These are phyloP conservation scores for Chenopodium berlandieri DNA, from an alignment of 148 eudicot genomes.

Conservation along the genomic window DNA sequence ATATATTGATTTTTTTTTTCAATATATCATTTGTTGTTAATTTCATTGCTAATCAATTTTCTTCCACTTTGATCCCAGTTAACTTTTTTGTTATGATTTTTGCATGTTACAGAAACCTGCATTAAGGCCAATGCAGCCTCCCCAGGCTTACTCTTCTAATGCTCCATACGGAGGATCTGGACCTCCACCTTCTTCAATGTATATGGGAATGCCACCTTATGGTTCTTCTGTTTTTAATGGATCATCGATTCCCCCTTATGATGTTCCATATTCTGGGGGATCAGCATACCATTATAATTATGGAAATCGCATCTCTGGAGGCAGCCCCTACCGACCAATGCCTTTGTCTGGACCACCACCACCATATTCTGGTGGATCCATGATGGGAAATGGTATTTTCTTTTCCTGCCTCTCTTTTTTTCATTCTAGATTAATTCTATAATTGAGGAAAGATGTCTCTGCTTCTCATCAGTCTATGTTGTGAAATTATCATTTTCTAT, in stretches of 20 bases:
- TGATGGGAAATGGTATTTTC: constrained; percentile 66
- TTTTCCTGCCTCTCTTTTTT: background rate
- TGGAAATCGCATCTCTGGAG: constrained; percentile 71
- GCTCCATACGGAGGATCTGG: constrained; percentile 80
- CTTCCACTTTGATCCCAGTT: background rate
- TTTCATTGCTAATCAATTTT: constrained; percentile 9
- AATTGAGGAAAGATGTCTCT: background rate
- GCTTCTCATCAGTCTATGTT: background rate
- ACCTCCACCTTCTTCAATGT: constrained; percentile 56
- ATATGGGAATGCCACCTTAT: constrained; percentile 82
- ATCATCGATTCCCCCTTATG: constrained; percentile 71
- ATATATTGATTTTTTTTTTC: background rate
- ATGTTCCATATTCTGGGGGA: constrained; percentile 75
- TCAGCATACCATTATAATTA: constrained; percentile 73
- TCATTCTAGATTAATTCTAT: background rate
- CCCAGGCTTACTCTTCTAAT: constrained; percentile 60
- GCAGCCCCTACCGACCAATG: constrained; percentile 79
- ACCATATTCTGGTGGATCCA: constrained; percentile 70
- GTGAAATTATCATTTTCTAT: background rate
- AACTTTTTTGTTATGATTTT: background rate
- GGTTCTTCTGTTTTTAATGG: constrained; percentile 78
- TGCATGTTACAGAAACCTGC: constrained; percentile 64
- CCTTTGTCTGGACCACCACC: constrained; percentile 67
- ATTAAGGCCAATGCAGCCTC: constrained; percentile 61
- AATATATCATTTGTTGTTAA: background rate